Conservation (phyloP, 2,329 filamentous ascomycete species). For the Raffaelea ambrosiae region DNA sequence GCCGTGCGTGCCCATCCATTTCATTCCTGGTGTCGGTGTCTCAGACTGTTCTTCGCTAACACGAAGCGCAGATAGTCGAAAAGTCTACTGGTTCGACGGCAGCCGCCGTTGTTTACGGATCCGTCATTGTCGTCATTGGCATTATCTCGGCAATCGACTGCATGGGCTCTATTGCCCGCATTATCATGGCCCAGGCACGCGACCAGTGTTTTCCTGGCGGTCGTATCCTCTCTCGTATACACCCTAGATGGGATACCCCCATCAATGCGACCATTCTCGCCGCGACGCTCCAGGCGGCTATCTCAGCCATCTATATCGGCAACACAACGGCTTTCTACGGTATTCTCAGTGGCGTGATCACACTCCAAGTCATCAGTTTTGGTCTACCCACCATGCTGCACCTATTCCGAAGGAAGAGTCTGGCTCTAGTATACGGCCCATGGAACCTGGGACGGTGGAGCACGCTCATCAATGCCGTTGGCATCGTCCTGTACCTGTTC, state of each 20-base stretch:
- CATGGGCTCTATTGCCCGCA: conserved; percentile 4
- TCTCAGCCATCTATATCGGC: conserved; percentile 4
- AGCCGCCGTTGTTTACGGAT: conserved; percentile 1
- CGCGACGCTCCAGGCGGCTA: conserved; percentile 1
- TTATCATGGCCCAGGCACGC: conserved; percentile 3
- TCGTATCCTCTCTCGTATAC: background rate
- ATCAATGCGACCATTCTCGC: background rate
- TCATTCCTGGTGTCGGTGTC: background rate
- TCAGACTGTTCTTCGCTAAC: background rate
- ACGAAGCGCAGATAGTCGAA: conserved; percentile 5
- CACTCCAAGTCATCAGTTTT: conserved; percentile 1
- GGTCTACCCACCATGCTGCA: conserved; percentile 1
- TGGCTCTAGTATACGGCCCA: background rate
- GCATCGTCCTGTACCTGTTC: conserved; percentile 1
- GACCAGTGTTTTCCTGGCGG: conserved; percentile 2
- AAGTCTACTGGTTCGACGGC: conserved; percentile 2
- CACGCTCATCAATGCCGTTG: background rate
- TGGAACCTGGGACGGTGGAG: conserved; percentile 4
- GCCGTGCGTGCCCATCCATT: background rate
- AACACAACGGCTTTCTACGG: conserved; percentile 5
- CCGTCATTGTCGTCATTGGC: conserved; percentile 1
- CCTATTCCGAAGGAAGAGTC: background rate
- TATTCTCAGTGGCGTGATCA: conserved; percentile 4
- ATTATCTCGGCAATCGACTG: conserved; percentile 2
- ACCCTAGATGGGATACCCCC: background rate